A percentile compares a stretch with the other conserved stretches of the same genome.
Conservation (phyloP, 331 rosid species). For the Quercus lobata region DNA sequence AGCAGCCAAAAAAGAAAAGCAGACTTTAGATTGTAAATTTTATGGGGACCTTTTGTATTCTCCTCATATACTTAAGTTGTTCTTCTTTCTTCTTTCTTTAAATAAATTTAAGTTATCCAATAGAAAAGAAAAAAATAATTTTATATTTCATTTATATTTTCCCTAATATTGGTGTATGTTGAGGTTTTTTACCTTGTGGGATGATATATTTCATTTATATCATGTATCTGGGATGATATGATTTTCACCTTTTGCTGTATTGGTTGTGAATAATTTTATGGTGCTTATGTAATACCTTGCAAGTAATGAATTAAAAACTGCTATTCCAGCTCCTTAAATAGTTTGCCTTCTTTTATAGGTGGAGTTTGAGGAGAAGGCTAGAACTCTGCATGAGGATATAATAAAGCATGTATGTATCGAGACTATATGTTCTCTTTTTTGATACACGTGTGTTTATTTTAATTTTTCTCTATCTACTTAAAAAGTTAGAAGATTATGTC, state of each 20-base stretch:
- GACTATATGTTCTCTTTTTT: slow-evolving; percentile 13
- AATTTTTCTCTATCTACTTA: not conserved
- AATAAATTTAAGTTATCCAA: too few relatives aligned
- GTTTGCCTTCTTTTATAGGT: slow-evolving; percentile 40
- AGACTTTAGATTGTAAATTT: too few relatives aligned
- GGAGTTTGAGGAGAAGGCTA: slow-evolving; percentile 78
- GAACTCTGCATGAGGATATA: slow-evolving; percentile 61
- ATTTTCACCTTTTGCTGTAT: not conserved
- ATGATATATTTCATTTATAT: too few relatives aligned
- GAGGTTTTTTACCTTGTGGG: not conserved
- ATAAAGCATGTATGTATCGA: slow-evolving; percentile 55
- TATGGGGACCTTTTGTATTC: too few relatives aligned
- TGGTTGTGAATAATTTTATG: not conserved
- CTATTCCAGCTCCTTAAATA: not conserved
- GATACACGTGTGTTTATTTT: not conserved
- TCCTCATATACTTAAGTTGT: too few relatives aligned
- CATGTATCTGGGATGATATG: not conserved
- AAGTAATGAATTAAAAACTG: too few relatives aligned
- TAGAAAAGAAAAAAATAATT: too few relatives aligned
- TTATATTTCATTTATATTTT: not conserved
- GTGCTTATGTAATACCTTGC: not conserved
- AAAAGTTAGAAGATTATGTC: not conserved
- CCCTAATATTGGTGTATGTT: not conserved
- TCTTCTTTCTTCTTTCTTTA: too few relatives aligned
- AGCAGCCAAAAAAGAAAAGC: too few relatives aligned